Conservation (phyloP, 192 early-diverging fungal genomes). For the Dissophora globulifera region DNA sequence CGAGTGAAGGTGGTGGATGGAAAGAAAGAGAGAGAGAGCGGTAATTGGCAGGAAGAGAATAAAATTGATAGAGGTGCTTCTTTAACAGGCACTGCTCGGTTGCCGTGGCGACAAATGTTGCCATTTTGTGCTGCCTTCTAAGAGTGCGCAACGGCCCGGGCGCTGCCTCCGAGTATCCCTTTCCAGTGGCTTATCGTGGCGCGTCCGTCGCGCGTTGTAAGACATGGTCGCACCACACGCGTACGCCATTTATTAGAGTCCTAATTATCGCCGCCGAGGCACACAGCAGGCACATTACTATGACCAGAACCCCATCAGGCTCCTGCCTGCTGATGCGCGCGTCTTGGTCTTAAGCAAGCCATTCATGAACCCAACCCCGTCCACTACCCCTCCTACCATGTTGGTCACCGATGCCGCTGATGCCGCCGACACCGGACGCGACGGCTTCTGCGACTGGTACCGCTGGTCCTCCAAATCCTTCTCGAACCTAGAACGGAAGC, state of each 20-base stretch:
- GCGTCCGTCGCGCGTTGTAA: too few species aligned
- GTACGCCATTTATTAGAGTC: too few species aligned
- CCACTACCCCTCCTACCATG: conserved; percentile 58
- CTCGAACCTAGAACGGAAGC: conserved; percentile 45
- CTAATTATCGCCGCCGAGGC: too few species aligned
- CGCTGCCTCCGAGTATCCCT: too few species aligned
- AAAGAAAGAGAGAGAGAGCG: neutral
- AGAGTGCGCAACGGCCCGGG: too few species aligned
- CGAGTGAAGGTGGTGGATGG: neutral
- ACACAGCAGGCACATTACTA: neutral
- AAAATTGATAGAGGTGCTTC: too few species aligned
- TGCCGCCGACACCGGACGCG: conserved; percentile 48
- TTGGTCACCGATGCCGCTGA: conserved; percentile 54
- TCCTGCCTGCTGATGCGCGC: conserved; percentile 38
- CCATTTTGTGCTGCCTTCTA: too few species aligned
- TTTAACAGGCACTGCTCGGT: too few species aligned
- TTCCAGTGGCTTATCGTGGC: too few species aligned
- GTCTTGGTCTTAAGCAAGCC: conserved; percentile 53
- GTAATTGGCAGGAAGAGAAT: neutral
- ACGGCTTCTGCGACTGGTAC: conserved; percentile 47
- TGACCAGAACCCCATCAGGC: conserved; percentile 50
- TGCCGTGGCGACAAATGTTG: too few species aligned
- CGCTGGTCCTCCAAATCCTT: conserved; percentile 47
- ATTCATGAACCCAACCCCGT: conserved; percentile 58
- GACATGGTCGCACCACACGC: too few species aligned